Evolutionary conservation across 1,284 basidiomycete species (phyloP), one percentile per base, ranked within the genome.

Genomic region (Sphagnurus paluster): DNA sequence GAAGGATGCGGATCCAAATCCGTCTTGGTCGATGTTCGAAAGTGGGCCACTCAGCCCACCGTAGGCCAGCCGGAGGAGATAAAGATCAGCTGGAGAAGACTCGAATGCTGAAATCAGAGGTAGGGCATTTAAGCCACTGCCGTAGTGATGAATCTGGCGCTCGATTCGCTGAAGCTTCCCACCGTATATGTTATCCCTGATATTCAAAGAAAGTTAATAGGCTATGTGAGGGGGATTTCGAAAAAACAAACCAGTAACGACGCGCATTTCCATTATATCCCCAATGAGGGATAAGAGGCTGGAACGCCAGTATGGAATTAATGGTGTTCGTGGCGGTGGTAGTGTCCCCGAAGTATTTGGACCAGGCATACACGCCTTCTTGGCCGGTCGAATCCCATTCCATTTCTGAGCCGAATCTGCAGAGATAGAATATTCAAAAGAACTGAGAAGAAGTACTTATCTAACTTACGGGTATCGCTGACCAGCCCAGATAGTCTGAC

Each of bases 371-470:
- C 1, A 80, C 76, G 17, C 76, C 76, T 57, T 80, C 77, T 51
- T 80, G 78, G 7, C 79, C 79, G 9, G 79, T 80, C 11, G 77
- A 80, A 56, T 82, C 79, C 78, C 78, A 80, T 7, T 77, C 78
- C 77, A 80, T 79, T 58, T 82, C 78, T 1, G 76, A 78, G 5
- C 77, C 77, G 53, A 79, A 81, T 20, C 77, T 80, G 46, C 17
- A 17, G 4, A 42, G 32, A 21, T 30, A 14, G 37, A 42, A 14
- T n/a, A 45, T 23, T 30, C 42, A 25, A 20, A 21, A 35, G 25
- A 9, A 26, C 19, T n/a, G 14, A 39, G 46, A 14, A 17, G 9
- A 29, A 10, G 4, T 38, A 33, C n/a, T n/a, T n/a, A 43, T 26
- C 14, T 29, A 16, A 56, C 77, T 57, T 50, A 80, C 76, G 79